Base-by-base conservation (phyloP, 2,329 filamentous ascomycete species). In the Hymenoscyphus repandus region DNA sequence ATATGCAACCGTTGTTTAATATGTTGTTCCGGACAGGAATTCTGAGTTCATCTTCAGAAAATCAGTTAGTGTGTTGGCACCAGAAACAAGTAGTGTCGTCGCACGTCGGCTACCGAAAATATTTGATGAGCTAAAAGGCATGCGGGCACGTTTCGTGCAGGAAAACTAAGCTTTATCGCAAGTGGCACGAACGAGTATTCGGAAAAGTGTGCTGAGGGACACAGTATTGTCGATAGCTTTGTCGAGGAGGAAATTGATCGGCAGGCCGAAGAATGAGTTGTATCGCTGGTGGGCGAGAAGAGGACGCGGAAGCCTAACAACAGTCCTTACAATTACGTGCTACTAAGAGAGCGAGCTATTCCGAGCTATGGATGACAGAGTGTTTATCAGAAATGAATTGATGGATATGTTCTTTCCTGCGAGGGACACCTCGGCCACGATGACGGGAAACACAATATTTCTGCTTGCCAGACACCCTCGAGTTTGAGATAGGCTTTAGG, bases 1-100 rank as follows among this genome's bases (percentile, higher is more conserved):
- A 86, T 55, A 68, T 86, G 17, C 78, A 80, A 59, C 74, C 78
- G 10, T 66, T 84, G 6, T 81, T 85, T 60, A 85, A 85, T 60
- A 73, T 75, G 41, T 73, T 85, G 59, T 85, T 0, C 72, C 86
- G 11, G 83, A 87, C 53, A 78, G 79, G 31, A 38, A 50, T 3
- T 56, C 49, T 10, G 49, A 54, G 17, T 56, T 58, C 20, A 50
- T 54, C 7, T 54, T 56, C 20, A 53, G 53, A 18, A 52, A 56
- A 33, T 54, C 53, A 2, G 48, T 49, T 13, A 49, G 49, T 80
- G 5, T 72, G 51, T 31, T 57, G 9, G 50, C 49, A 5, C 47
- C 49, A 6, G 50, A 48, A 30, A 42, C 50, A 10, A 15, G 45
- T n/a, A 45, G 12, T 18, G 22, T 34, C 18, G 36, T 49, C 9